Base-by-base conservation (phyloP, 495 filamentous ascomycete genomes). In the Penicillium alfredii region DNA sequence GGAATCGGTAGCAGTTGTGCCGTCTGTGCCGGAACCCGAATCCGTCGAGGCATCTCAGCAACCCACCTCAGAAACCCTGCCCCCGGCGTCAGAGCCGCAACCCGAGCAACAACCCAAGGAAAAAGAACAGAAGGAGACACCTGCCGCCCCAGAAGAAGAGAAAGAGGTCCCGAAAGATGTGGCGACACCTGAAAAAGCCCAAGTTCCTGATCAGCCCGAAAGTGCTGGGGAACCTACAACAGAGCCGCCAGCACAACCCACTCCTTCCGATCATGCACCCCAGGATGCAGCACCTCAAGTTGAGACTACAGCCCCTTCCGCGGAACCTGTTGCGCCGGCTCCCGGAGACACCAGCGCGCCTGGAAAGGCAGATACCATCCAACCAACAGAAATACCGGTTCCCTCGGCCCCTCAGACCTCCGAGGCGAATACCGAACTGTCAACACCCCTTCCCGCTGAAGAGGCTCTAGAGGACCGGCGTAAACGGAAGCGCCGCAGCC, bases 401-500 rank as follows among this genome's bases (percentile, higher is more conserved):
- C 41, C 32, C 4, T 29, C 49, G 2, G 42, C 40, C 13, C 13
- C 38, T 20, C 49, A 45, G 6, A 30, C 49, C 13, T 57, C 62
- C 0, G 61, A 51, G 16, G 33, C 33, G 10, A 54, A 48, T 16
- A 66, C 62, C 0, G 58, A 26, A 21, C 15, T 63, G 12, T 61
- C 64, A 1, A 63, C 62, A 8, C 56, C 64, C 15, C 43, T 67
- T 5, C 55, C 55, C 9, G 14, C 46, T 1, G 60, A 66, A 38
- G 64, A 64, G 24, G 31, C 57, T 12, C 17, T 63, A 19, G 78
- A 82, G 29, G 84, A 88, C 43, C 59, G 58, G 12, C 75, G 74
- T 37, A 88, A 85, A 58, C 72, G 86, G 30, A 89, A 88, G 61
- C 77, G 85, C 23, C 71, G 80, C 43, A 88, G 81, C 31, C 66